phyloP scores from a whole-genome alignment of 805 yeast species.

The Maudiozyma bulderi region DNA sequence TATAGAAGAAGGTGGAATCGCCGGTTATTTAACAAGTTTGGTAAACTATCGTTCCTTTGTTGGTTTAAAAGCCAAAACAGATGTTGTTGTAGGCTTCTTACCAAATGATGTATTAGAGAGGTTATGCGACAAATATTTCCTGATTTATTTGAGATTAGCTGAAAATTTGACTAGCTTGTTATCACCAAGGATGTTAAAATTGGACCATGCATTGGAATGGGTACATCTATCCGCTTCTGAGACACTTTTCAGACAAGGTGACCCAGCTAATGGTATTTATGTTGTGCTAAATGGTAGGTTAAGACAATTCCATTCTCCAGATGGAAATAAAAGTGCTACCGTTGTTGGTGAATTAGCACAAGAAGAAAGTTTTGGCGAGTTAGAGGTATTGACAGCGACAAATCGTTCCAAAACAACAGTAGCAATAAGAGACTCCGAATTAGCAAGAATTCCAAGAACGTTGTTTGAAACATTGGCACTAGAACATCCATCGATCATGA shows the following conservation, averaged over 20 bases:
- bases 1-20: constrained; percentile 68
- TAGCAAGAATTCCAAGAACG: constrained; percentile 86
- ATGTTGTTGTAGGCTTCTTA: constrained; percentile 61
- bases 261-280: constrained; percentile 82
- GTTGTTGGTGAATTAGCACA: constrained; percentile 77
- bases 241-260: constrained; percentile 69
- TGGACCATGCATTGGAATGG: constrained; percentile 95
- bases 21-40: constrained; percentile 77
- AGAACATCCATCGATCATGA: constrained; percentile 82
- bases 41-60: constrained; percentile 75
- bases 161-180: constrained; percentile 57
- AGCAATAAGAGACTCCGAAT: constrained; percentile 88
- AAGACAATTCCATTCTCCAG: constrained; percentile 40
- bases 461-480: constrained; percentile 77
- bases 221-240: constrained; percentile 83
- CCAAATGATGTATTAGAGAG: constrained; percentile 53
- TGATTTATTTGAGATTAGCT: constrained; percentile 70
- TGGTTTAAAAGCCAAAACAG: constrained; percentile 51
- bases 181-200: constrained; percentile 54
- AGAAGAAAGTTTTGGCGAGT: constrained; percentile 91
- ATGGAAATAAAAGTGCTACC: constrained; percentile 6
- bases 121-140: constrained; percentile 65
- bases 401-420: constrained; percentile 59
- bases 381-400: constrained; percentile 81
- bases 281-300: constrained; percentile 83